Conservation (phyloP, 495 filamentous ascomycete genomes). For the Neurospora africana region DNA sequence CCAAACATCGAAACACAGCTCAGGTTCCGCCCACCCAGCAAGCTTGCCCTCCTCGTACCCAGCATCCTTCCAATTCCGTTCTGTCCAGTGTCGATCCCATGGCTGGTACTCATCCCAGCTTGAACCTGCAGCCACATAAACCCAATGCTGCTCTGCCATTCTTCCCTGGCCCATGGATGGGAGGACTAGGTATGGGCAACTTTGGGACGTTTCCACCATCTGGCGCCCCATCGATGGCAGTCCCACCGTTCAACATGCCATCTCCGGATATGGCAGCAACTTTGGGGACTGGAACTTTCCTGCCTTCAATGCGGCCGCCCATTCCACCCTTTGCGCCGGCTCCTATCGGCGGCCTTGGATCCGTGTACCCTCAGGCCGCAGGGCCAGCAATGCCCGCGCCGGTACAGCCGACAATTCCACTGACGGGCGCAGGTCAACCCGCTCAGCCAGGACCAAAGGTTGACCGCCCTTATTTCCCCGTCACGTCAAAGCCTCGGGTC, state of each 20-base stretch:
- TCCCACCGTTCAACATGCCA: neutral
- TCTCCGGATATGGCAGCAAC: neutral
- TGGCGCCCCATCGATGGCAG: neutral
- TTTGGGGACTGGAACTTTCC: neutral
- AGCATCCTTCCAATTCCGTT: neutral
- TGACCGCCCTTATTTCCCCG: constrained; percentile 19
- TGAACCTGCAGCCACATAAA: neutral
- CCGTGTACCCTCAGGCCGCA: neutral
- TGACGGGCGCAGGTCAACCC: neutral
- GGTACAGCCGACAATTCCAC: neutral
- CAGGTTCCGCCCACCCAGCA: neutral
- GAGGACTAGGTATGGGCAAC: neutral
- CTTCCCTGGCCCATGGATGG: neutral
- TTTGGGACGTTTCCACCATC: neutral
- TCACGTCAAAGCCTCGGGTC: constrained; percentile 23
- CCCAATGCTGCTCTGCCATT: neutral
- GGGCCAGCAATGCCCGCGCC: neutral
- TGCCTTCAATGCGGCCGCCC: neutral
- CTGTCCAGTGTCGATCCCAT: neutral
- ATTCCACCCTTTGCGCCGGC: neutral
- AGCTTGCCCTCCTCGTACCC: neutral
- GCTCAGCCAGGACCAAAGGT: constrained; percentile 1
- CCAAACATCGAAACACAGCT: neutral
- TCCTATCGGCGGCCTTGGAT: neutral
- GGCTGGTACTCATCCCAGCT: neutral